Base-by-base conservation (phyloP, 1,284 basidiomycete species). In the Malassezia vespertilionis region DNA sequence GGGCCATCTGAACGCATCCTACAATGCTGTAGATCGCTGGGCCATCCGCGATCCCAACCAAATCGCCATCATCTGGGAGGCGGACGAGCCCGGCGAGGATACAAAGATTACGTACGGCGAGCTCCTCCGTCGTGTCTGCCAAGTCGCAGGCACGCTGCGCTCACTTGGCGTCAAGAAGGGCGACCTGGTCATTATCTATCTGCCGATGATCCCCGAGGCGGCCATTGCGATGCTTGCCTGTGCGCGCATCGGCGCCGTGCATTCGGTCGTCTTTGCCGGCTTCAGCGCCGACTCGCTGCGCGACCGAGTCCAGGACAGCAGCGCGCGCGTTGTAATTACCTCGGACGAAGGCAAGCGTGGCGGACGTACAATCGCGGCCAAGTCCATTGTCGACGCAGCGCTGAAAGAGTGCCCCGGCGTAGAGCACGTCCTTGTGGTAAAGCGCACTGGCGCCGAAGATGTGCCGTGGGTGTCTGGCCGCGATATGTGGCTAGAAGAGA, bases 251-350 rank as follows among this genome's bases (percentile, higher is more conserved):
- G 93, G 91, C 43, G 91, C 93, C 21, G 77, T 97, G 45, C 93
- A 97, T 76, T 93, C 88, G n/a, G 91, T 96, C 67, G 83, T 97
- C 56, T 97, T 97, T 65, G 91, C 91, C 40, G 91, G 93, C 12
- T 97, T 97, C 77, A 88, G 84, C 8, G 82, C 90, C n/a, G 93
- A 96, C 74, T 86, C 86, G 9, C 81, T 97, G 46, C 81, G 91
- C 41, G 93, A 96, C 74, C 83, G 93, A 52, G 80, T 90, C 32
- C 79, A 82, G 49, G 93, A 97, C 74, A 93, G 90, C 75, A 78
- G 79, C 62, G 86, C 82, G 28, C 80, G 82, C 45, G 86, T 97
- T 9, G 77, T 97, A 55, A 88, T 97, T 71, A 97, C 93, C 11
- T 83, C 84, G 33, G 93, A 97, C 71, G 93, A 97, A 74, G 91